Evolutionary conservation across 1,284 basidiomycete species (phyloP).

Genomic region (Inonotus hispidus): DNA sequence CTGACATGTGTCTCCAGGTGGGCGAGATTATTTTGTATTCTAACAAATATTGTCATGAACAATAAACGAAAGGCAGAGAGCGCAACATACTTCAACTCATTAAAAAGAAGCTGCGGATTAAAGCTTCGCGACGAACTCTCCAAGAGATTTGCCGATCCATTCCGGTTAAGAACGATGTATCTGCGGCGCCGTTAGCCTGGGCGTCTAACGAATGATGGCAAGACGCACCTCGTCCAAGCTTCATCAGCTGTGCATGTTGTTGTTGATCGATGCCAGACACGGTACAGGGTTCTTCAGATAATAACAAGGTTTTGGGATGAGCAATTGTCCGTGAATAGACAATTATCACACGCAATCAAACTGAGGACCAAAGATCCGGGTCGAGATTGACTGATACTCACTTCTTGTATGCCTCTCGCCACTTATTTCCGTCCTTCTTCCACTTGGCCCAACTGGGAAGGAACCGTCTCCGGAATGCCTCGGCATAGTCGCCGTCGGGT

Average conservation of each 20-base stretch:
- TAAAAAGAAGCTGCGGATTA: slow-evolving; percentile 58
- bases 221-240: slow-evolving; percentile 68
- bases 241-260: slow-evolving; percentile 71
- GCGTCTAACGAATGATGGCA: slow-evolving; percentile 2
- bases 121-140: slow-evolving; percentile 61
- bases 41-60: slow-evolving; percentile 1
- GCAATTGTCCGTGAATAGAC: not conserved
- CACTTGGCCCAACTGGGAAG: slow-evolving; percentile 66
- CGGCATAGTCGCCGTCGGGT: slow-evolving; percentile 60
- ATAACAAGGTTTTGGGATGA: not conserved
- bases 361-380: not conserved
- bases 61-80: slow-evolving; percentile 25
- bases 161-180: slow-evolving; percentile 68
- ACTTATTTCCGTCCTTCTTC: slow-evolving; percentile 49
- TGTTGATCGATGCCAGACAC: slow-evolving; percentile 59
- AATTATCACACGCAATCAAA: slow-evolving; percentile 1
- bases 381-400: slow-evolving; percentile 25
- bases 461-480: slow-evolving; percentile 62
- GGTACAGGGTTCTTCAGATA: slow-evolving; percentile 44
- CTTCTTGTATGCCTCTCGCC: slow-evolving; percentile 62
- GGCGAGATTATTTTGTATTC: slow-evolving; percentile 21
- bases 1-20: slow-evolving; percentile 22
- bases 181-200: slow-evolving; percentile 30
- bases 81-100: slow-evolving; percentile 66
- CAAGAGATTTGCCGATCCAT: slow-evolving; percentile 64